Conservation (phyloP, 1,139 yeast species). For the Yamadazyma conglobata region DNA sequence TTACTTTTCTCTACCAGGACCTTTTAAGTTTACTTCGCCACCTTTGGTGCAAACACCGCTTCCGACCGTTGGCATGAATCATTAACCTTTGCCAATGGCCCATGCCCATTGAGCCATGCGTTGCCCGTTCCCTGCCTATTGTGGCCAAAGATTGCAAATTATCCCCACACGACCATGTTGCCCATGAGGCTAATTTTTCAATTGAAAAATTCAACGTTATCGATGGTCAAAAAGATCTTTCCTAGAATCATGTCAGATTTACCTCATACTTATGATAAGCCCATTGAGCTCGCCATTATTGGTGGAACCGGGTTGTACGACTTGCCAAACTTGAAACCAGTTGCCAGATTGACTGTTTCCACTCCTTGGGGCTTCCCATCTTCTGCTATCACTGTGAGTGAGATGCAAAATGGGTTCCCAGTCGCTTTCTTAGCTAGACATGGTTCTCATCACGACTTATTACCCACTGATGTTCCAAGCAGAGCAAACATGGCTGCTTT, state of each 20-base stretch:
- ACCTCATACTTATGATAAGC: slow-evolving; percentile 39
- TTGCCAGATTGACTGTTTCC: slow-evolving; percentile 71
- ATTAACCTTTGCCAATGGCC: no score
- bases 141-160: no score
- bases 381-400: slow-evolving; percentile 85
- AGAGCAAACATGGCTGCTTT: slow-evolving; percentile 96
- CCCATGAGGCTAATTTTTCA: no score
- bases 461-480: slow-evolving; percentile 90
- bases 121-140: no score
- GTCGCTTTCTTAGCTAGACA: slow-evolving; percentile 96
- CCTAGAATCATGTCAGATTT: slow-evolving; percentile 13
- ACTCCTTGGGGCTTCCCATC: slow-evolving; percentile 99
- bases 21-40: no score
- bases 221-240: slow-evolving; percentile 11
- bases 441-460: slow-evolving; percentile 81
- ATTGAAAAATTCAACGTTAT: no score
- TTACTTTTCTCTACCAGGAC: no score
- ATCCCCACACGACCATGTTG: no score
- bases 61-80: no score
- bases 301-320: slow-evolving; percentile 99
- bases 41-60: no score
- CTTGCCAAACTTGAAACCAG: slow-evolving; percentile 76
- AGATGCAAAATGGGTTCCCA: slow-evolving; percentile 70
- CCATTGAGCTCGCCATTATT: slow-evolving; percentile 77
- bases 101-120: no score